Conservation (phyloP, 192 early-diverging fungal genomes). For the Dimargaris xerosporica region DNA sequence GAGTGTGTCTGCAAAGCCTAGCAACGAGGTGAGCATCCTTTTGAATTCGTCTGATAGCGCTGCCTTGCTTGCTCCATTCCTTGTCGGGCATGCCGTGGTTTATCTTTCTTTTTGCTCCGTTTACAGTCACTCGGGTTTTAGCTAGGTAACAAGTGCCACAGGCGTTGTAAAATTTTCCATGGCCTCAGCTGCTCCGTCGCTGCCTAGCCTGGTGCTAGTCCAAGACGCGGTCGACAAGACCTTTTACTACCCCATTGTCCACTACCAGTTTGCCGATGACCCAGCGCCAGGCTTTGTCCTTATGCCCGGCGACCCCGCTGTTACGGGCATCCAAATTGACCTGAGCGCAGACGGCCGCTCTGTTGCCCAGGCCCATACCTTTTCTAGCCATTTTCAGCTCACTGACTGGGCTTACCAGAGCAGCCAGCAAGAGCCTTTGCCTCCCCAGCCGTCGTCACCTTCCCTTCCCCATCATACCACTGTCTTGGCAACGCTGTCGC, state of each 20-base stretch:
- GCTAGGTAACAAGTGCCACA: too few relatives aligned
- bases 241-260: slow-evolving; percentile 10
- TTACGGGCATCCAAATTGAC: not conserved
- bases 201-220: slow-evolving; percentile 9
- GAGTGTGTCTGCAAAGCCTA: too few relatives aligned
- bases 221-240: slow-evolving; percentile 5
- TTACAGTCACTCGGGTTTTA: too few relatives aligned
- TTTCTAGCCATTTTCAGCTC: slow-evolving; percentile 6
- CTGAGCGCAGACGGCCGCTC: not conserved
- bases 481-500: not conserved
- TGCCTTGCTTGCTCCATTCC: too few relatives aligned
- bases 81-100: too few relatives aligned
- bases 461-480: not conserved
- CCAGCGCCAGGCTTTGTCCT: not conserved
- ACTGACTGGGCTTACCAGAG: not conserved
- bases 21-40: too few relatives aligned
- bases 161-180: too few relatives aligned
- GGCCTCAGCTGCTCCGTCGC: not conserved
- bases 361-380: not conserved
- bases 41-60: too few relatives aligned
- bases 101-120: too few relatives aligned
- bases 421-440: not conserved
- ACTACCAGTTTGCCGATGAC: slow-evolving; percentile 11
- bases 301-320: not conserved
- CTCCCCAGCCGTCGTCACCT: not conserved